Base-by-base conservation (phyloP, 2,329 filamentous ascomycete genomes). In the Fusarium newnesense region DNA sequence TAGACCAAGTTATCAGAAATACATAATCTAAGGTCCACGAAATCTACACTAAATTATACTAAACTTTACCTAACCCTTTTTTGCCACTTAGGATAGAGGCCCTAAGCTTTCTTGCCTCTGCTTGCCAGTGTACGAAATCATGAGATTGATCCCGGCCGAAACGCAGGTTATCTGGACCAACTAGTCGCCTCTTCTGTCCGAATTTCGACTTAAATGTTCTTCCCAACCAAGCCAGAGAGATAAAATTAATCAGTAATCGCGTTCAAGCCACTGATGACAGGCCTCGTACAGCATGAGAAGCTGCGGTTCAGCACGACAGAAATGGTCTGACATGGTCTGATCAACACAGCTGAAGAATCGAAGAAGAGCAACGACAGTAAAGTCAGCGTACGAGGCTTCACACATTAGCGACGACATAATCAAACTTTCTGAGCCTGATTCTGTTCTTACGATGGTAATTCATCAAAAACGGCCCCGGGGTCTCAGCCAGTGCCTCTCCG, bases 271-370 rank as follows among this genome's bases (percentile, higher is more conserved):
- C n/a, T 32, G 32, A 4, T 39, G 24, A 3, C 60, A 59, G 9
- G 60, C 60, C 18, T 46, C 26, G n/a, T 56, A 60, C 5, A 60
- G 9, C n/a, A 24, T 56, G n/a, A 30, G n/a, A 15, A 60, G 47
- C 16, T 42, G 58, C 4, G 58, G 58, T n/a, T 54, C 58, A 56
- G 32, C 47, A 30, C 19, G 19, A 16, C 34, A 60, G 36, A 60
- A 60, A 18, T 60, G 58, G 18, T 56, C 28, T 13, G 28, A 26
- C 47, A 60, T 36, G 24, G 18, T 10, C 28, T 34, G 5, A 26
- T 60, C 58, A 15, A 40, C 47, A 60, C 28, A 56, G 12, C n/a
- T 34, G 16, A 60, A 60, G 36, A 60, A 60, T 13, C 37, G 28
- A 54, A 56, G 50, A 21, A 60, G 36, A 28, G 58, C 58, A 28